Conservation (phyloP, 2,329 filamentous ascomycete genomes). For the Calonectria naviculata region DNA sequence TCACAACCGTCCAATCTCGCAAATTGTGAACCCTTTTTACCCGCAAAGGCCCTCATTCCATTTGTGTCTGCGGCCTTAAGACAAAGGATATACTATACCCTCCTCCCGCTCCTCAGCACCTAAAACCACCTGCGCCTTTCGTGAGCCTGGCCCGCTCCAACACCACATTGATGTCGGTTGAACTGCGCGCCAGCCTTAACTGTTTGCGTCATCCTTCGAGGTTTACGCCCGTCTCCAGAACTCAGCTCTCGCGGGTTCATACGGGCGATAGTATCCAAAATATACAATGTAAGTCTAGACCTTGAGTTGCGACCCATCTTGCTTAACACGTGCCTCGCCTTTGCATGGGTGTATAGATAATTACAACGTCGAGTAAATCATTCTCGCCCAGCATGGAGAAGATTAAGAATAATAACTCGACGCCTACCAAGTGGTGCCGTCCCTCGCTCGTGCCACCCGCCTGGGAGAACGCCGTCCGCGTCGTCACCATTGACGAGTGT, state of each 20-base stretch:
- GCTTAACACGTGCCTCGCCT: conserved; percentile 36
- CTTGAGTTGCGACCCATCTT: conserved; percentile 24
- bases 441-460: conserved; percentile 63
- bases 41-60: conserved; percentile 5
- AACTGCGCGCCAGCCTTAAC: conserved; percentile 65
- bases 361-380: conserved; percentile 36
- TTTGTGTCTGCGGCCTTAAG: conserved; percentile 8
- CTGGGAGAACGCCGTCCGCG: conserved; percentile 69
- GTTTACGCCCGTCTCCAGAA: conserved; percentile 68
- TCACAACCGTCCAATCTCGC: conserved; percentile 1
- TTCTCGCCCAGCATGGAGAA: conserved; percentile 55
- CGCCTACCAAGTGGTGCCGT: conserved; percentile 42
- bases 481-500: conserved; percentile 74
- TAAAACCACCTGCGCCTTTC: conserved; percentile 22
- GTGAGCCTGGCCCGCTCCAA: conserved; percentile 45
- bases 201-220: conserved; percentile 67
- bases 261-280: conserved; percentile 68
- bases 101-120: background rate
- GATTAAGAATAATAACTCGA: conserved; percentile 44
- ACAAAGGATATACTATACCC: background rate
- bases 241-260: conserved; percentile 64
- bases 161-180: conserved; percentile 70
- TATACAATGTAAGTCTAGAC: conserved; percentile 56
- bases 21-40: conserved; percentile 8
- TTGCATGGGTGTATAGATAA: conserved; percentile 30